Evolutionary conservation across 2,329 filamentous ascomycete species (phyloP).

Genomic region (Sporothrix variecibatus): DNA sequence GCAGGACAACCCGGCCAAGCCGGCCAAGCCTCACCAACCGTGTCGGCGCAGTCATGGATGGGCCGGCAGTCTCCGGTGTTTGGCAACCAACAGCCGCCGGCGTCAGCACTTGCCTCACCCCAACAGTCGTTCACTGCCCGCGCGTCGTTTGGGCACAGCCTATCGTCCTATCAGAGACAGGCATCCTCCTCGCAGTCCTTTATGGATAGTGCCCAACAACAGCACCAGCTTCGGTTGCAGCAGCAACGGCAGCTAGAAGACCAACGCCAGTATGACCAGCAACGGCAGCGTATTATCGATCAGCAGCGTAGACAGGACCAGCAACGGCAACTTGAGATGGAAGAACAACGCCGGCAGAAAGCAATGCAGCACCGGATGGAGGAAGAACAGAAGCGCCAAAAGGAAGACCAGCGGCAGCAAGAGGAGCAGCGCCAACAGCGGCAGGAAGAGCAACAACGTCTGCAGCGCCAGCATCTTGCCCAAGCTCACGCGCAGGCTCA

Average conservation of each 20-base stretch:
- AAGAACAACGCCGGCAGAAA: neutral
- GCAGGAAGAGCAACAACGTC: slow-evolving; percentile 13
- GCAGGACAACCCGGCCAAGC: neutral
- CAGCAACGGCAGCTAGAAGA: neutral
- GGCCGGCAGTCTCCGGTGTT: neutral
- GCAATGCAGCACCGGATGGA: neutral
- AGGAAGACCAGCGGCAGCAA: neutral
- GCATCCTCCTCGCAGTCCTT: neutral
- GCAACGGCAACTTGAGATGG: neutral
- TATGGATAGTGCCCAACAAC: neutral
- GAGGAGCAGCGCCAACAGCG: neutral
- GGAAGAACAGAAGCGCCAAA: neutral
- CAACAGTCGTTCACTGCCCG: neutral
- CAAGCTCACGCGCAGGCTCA: slow-evolving; percentile 5
- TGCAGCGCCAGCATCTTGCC: slow-evolving; percentile 12
- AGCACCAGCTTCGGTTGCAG: neutral
- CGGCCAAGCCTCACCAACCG: neutral
- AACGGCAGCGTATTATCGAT: neutral
- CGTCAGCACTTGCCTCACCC: neutral
- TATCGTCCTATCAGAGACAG: neutral
- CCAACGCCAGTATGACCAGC: slow-evolving; percentile 10
- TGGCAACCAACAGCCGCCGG: neutral
- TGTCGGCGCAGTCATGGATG: neutral
- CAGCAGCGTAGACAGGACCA: slow-evolving; percentile 9
- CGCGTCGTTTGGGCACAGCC: neutral